Evolutionary conservation across 495 filamentous ascomycete species (phyloP).

Genomic region (Penicillium lividum): DNA sequence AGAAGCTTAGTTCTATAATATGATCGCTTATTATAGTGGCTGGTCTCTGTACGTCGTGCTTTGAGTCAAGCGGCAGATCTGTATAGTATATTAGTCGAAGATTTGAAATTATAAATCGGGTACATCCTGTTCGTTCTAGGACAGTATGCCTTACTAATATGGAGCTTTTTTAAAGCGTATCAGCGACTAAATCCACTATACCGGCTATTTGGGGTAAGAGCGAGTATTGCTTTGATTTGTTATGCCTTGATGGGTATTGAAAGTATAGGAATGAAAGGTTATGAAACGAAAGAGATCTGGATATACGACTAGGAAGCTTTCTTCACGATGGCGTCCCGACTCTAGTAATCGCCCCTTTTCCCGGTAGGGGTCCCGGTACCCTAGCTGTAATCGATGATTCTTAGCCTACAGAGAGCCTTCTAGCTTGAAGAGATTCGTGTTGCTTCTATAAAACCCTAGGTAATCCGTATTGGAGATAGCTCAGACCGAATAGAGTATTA

Average conservation of each 20-base stretch:
- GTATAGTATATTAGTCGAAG: neutral
- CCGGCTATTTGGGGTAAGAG: neutral
- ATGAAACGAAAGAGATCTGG: neutral
- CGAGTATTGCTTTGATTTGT: neutral
- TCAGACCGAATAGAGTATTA: neutral
- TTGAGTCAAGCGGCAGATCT: neutral
- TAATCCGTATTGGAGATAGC: neutral
- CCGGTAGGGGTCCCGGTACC: no score
- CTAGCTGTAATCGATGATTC: neutral
- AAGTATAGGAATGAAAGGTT: neutral
- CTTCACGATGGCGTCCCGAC: no score
- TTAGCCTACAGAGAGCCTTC: neutral
- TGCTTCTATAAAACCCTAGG: neutral
- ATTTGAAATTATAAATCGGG: neutral
- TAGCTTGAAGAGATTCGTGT: neutral
- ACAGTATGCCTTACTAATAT: neutral
- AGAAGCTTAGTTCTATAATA: neutral
- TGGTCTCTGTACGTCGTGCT: neutral
- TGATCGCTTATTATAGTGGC: neutral
- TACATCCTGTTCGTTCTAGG: neutral
- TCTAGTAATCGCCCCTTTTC: no score
- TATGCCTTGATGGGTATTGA: neutral
- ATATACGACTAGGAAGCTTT: no score
- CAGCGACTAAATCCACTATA: neutral
- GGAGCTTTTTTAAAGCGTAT: neutral